These are phyloP conservation scores for Trypanosomatidae sp. DNA, from an alignment of 208 protist genomes.

Conservation along the genomic window DNA sequence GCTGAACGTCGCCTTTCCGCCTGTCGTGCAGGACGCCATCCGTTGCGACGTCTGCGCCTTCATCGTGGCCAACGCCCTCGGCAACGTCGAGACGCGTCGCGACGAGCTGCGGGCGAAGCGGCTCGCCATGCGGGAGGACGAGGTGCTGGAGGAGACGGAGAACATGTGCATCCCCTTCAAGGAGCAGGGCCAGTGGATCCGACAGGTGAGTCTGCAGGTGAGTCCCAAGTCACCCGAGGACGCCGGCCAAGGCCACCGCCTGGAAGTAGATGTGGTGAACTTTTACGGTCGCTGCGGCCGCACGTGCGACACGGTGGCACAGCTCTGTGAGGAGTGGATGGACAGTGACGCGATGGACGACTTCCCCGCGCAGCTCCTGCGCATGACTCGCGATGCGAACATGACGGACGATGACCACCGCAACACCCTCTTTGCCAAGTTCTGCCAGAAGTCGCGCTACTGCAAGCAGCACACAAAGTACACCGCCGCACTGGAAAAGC, in stretches of 20 bases:
- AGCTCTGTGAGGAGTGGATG: constrained; percentile 54
- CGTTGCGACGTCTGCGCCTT: constrained; percentile 62
- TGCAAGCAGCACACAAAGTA: constrained; percentile 17
- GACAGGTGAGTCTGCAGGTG: constrained; percentile 36
- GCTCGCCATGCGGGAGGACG: constrained; percentile 64
- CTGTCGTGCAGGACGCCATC: constrained; percentile 47
- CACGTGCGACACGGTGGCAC: constrained; percentile 56
- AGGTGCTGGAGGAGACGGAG: constrained; percentile 63
- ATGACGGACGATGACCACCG: constrained; percentile 13
- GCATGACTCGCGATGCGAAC: constrained; percentile 12
- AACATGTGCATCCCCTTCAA: constrained; percentile 69
- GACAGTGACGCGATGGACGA: constrained; percentile 40
- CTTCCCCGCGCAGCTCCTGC: constrained; percentile 31
- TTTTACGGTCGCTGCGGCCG: constrained; percentile 62
- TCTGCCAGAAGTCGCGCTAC: constrained; percentile 13
- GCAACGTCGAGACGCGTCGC: constrained; percentile 29
- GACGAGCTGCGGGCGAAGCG: constrained; percentile 25
- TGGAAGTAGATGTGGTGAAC: constrained; percentile 22
- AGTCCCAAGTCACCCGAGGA: no score
- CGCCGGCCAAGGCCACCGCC: no score
- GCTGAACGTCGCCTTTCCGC: constrained; percentile 40
- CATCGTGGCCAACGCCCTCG: constrained; percentile 41
- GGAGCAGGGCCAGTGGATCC: constrained; percentile 73
- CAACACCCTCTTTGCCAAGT: constrained; percentile 4
- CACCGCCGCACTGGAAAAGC: constrained; percentile 4